Evolutionary conservation across 495 filamentous ascomycete genomes (phyloP), one percentile per base, ranked within the genome.

Genomic region (Annulohypoxylon stygium): DNA sequence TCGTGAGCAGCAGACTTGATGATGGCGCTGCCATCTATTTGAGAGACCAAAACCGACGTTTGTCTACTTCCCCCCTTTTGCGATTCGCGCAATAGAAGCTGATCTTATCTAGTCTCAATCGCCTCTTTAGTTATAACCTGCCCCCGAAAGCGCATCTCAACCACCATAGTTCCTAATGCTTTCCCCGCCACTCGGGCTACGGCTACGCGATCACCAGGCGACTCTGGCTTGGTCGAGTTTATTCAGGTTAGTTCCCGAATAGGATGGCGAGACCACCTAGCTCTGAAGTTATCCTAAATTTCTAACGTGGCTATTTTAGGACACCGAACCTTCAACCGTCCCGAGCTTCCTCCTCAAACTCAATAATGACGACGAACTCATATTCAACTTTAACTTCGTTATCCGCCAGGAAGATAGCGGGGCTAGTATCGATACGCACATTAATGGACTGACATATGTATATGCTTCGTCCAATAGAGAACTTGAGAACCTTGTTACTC

Each of bases 381-480:
- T 87, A 64, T 97, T 98, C 82, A 93, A 89, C 68, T 99, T 99
- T 81, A 97, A 92, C 14, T 97, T 98, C 75, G 84, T 95, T 50
- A 84, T 97, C 58, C 90, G 95, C 64, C 93, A 94, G 78, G 86
- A 71, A 87, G 88, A 76, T 82, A 85, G 14, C 79, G 86, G 48
- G 77, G 84, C 86, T 3, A 85, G 83, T 36, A 78, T 80, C 43
- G 94, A 97, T 74, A 96, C 94, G 9, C 83, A 87, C 12, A 90
- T 99, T 54, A 97, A 92, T 60, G 94, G 95, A 39, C 87, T 99
- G 5, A 99, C 96, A 6, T 98, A 94, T 81, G 91, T 95, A 47
- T 94, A 94, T 78, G 95, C 92, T 33, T 92, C 95, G 2, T 97
- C 88, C 70, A 81, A 89, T 9, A 91, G 89, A 79, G 96, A 98